Base-by-base conservation (phyloP, 257 asterid genomes). In the Solanum appendiculatum region DNA sequence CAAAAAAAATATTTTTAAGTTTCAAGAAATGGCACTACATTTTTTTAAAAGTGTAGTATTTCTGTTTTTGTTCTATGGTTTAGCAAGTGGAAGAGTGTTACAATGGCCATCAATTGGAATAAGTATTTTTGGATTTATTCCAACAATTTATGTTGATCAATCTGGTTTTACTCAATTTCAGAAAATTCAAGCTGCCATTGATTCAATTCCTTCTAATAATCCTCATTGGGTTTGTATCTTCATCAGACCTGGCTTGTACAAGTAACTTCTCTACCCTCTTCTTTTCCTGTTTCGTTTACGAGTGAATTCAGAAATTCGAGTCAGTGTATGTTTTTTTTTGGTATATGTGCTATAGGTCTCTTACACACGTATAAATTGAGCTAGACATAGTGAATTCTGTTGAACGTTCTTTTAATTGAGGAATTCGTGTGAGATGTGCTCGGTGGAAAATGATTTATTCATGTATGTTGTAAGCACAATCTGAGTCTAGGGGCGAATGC, bases 171-270 rank as follows among this genome's bases (percentile, higher is more conserved):
- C 88, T 31, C 37, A 88, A 46, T 92, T 90, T 85, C 36, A 80
- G 9, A 90, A 86, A 5, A 93, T 94, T 74, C 94, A 93, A 88
- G 81, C 93, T n/a, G 97, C 97, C 15, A 90, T 93, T 64, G 70
- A 93, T 88, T 82, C 88, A 25, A 87, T 94, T 39, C 95, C 96
- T 77, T 42, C 90, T 3, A 85, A 90, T 86, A 93, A 93, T 90
- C 33, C 36, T 5, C 13, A 87, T 0, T 94, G 96, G 96, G 58
- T 89, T 54, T 86, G 88, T 40, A 91, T 94, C 31, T 88, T 44
- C 40, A 83, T 94, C 88, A 93, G 89, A 78, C 89, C 93, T 63
- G 97, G 97, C 68, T 33, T 63, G 37, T 94, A 92, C 84, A 90
- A 83, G 96, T 93, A 91, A 25, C 7, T 48, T 87, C 16, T 33